These are phyloP conservation scores for Beta corolliflora DNA, from an alignment of 179 eudicot species.

Conservation along the genomic window DNA sequence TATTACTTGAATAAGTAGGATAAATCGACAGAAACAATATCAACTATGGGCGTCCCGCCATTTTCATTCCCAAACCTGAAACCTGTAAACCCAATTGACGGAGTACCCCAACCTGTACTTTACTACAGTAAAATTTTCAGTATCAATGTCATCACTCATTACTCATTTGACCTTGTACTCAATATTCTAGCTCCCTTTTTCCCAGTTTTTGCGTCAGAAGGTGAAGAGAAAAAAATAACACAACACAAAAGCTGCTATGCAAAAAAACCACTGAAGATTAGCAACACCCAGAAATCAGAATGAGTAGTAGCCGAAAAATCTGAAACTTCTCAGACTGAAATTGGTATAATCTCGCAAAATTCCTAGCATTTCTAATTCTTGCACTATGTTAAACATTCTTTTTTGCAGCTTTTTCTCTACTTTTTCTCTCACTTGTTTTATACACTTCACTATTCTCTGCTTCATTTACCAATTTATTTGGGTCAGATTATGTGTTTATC, in stretches of 20 bases:
- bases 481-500: not conserved
- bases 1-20: too few species aligned
- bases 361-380: not conserved
- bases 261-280: not conserved
- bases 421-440: not conserved
- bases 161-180: not conserved
- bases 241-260: conserved; percentile 9
- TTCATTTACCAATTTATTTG: not conserved
- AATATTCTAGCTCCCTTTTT: not conserved
- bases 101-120: too few species aligned
- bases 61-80: too few species aligned
- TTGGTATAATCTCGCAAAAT: conserved; percentile 22
- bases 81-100: too few species aligned
- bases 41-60: too few species aligned
- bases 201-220: conserved; percentile 15
- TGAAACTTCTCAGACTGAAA: conserved; percentile 5
- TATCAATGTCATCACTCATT: not conserved
- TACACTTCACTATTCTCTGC: conserved; percentile 7
- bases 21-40: too few species aligned
- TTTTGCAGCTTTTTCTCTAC: not conserved
- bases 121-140: not conserved
- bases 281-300: not conserved
- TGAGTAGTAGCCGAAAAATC: not conserved
- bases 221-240: conserved; percentile 8
- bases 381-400: not conserved